Base-by-base conservation (phyloP, 2,329 filamentous ascomycete species). In the Hymenoscyphus fraxineus region DNA sequence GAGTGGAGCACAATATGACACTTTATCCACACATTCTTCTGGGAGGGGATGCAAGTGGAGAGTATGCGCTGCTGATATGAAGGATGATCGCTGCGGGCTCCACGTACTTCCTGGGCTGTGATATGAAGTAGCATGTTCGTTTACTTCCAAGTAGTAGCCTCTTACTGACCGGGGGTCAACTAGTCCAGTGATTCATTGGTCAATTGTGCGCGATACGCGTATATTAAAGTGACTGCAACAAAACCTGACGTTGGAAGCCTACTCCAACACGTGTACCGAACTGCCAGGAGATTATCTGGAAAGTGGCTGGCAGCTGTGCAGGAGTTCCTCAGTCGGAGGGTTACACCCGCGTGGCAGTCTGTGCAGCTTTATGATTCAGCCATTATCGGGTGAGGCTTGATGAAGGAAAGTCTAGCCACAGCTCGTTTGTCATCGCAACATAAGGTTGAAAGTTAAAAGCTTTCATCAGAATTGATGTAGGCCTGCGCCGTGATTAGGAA, bases 121-220 rank as follows among this genome's bases (percentile, higher is more conserved):
- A 54, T 13, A 54, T 19, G 47, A 19, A 10, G 44, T 19, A 51
- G 47, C 47, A 22, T 54, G 47, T 54, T 54, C 47, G 47, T 19
- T 54, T 54, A n/a, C n/a, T n/a, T n/a, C n/a, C n/a, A n/a, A n/a
- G n/a, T n/a, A 54, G 13, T 54, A 22, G 19, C 22, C 47, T 10
- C 47, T 19, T 22, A 9, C 16, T 44, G 9, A 44, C n/a, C 4
- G 35, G 35, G n/a, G n/a, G 16, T 19, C 7, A n/a, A 16, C 15
- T 16, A 7, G 41, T 16, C n/a, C 13, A 27, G 12, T 13, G 13
- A 12, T n/a, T 54, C 13, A 54, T 54, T 54, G 47, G 47, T 13
- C 47, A 54, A 54, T 54, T 54, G 47, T 54, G 47, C 47, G 47
- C 47, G 47, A 27, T 27, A 54, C 47, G 47, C 47, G 47, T 22